A percentile compares a stretch with the other conserved stretches of the same genome.
Conservation (phyloP, 805 yeast genomes). For the Saccharomycopsis microspora region DNA sequence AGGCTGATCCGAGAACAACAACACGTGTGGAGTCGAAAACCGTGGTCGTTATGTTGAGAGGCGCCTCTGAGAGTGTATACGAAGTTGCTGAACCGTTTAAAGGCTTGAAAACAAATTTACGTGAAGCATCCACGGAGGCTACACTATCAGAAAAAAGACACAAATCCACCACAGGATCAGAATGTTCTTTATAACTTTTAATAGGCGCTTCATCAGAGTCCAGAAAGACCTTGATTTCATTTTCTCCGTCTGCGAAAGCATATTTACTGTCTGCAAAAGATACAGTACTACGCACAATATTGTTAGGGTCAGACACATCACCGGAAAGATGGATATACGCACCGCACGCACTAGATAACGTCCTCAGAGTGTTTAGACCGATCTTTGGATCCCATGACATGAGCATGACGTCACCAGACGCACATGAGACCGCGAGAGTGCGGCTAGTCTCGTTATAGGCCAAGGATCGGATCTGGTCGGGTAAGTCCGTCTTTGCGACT, state of each 20-base stretch:
- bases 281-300: constrained; percentile 27
- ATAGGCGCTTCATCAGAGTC: too few relatives aligned
- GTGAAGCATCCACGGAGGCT: too few relatives aligned
- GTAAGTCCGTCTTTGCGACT: constrained; percentile 23
- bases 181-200: too few relatives aligned
- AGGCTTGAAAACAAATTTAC: too few relatives aligned
- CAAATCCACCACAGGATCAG: too few relatives aligned
- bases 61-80: too few relatives aligned
- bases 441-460: constrained; percentile 49
- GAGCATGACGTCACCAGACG: constrained; percentile 48
- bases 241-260: not conserved
- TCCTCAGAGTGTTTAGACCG: not conserved
- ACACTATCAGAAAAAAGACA: too few relatives aligned
- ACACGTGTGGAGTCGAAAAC: constrained; percentile 16
- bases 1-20: constrained; percentile 26
- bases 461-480: constrained; percentile 46
- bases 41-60: too few relatives aligned
- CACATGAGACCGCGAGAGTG: constrained; percentile 42
- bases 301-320: constrained; percentile 23
- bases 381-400: constrained; percentile 25
- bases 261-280: constrained; percentile 18
- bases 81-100: too few relatives aligned
- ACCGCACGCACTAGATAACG: constrained; percentile 23
- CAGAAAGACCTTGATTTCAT: constrained; percentile 21
- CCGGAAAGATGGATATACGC: constrained; percentile 30